A percentile compares a stretch with the other conserved stretches of the same genome.
These are phyloP conservation scores for California macrophylla DNA, from an alignment of 441 rosid genomes.

Conservation along the genomic window DNA sequence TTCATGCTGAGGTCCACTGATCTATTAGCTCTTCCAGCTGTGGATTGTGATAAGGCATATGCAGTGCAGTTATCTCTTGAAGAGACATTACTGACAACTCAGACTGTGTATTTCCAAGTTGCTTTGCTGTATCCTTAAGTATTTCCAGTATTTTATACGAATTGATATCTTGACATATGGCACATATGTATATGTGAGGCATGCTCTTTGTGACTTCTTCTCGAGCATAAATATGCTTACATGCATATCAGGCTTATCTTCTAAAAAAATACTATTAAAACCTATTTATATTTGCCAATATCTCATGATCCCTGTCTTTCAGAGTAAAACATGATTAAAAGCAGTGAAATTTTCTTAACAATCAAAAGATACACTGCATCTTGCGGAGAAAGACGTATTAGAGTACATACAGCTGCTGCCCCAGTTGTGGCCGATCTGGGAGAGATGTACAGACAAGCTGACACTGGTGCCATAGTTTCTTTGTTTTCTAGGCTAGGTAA, in stretches of 20 bases:
- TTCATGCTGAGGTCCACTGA: slow-evolving; percentile 97
- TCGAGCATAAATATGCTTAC: background rate
- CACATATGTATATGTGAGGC: background rate
- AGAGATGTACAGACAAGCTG: slow-evolving; percentile 95
- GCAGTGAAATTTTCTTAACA: slow-evolving; percentile 35
- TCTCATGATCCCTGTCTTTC: background rate
- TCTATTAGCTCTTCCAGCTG: slow-evolving; percentile 91
- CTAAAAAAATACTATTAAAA: background rate
- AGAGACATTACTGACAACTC: slow-evolving; percentile 81
- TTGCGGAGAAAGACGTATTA: slow-evolving; percentile 97
- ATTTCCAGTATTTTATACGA: background rate
- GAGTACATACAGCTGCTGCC: slow-evolving; percentile 89
- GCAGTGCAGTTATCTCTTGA: slow-evolving; percentile 91
- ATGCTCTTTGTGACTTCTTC: no score
- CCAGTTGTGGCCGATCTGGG: slow-evolving; percentile 89
- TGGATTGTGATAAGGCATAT: slow-evolving; percentile 98
- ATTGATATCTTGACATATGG: background rate
- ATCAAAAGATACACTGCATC: slow-evolving; percentile 86
- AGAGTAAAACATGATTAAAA: background rate
- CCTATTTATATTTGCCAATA: background rate
- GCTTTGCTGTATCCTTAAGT: slow-evolving; percentile 91
- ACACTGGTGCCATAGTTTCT: slow-evolving; percentile 79
- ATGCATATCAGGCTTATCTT: slow-evolving; percentile 1
- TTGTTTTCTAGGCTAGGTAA: slow-evolving; percentile 76
- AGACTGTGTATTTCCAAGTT: slow-evolving; percentile 90